Evolutionary conservation across 2,329 filamentous ascomycete genomes (phyloP), one percentile per base, ranked within the genome.

Genomic region (Botrytis elliptica): DNA sequence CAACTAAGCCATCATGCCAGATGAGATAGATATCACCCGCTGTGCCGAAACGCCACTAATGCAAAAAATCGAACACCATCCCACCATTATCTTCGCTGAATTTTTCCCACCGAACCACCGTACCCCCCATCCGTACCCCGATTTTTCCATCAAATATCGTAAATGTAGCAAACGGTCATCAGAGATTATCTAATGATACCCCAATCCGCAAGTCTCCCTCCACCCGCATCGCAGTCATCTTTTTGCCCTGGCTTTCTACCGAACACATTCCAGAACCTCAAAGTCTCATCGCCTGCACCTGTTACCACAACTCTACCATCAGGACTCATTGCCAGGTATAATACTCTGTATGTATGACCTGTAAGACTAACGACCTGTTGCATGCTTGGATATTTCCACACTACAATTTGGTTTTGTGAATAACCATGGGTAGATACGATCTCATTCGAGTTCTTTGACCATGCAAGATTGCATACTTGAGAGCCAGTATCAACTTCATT

Each of bases 341-440:
- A 86, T 20, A 99, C 96, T 80, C 96, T 92, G 83, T 97, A 98
- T 1, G 96, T 99, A 82, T 99, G 96, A 0, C 96, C 96, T 0
- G 96, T 99, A 64, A 99, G 86, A 77, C 93, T 97, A 59, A 94
- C 95, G 14, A 99, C 94, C 82, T 98, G 96, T 67, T 94, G 94
- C 96, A 99, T 98, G 77, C 92, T 95, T 1, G 96, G 96, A 81
- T 99, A 99, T 81, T 99, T 99, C 96, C 96, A 99, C 72, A 99
- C 94, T 55, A 98, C 95, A 79, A 99, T 98, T 83, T 98, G 96
- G 82, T 99, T 98, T 81, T 99, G 96, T 78, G 92, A 95, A 84
- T 98, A 99, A 10, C 96, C 96, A 81, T 99, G 96, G 1, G 96
- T 99, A 69, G 92, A 95, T 72, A 99, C 95, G 74, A 99, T 94